These are phyloP conservation scores for Catunica adiposa DNA, from an alignment of 2,329 filamentous ascomycete genomes.

Conservation along the genomic window DNA sequence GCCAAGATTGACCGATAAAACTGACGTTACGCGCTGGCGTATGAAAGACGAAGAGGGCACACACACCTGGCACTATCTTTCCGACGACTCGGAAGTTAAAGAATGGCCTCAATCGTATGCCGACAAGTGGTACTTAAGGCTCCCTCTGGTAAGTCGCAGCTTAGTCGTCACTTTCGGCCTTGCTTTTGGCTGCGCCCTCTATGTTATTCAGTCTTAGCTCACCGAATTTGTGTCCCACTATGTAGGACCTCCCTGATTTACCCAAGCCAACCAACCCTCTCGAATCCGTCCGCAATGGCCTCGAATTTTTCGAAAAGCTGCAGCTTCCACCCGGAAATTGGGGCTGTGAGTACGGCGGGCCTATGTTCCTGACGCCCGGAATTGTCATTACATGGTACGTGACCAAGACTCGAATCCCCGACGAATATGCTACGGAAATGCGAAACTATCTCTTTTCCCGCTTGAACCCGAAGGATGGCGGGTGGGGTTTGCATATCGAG, in stretches of 20 bases:
- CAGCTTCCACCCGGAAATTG: conserved; percentile 84
- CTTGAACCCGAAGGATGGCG: conserved; percentile 75
- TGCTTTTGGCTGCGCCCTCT: neutral
- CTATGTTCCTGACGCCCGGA: conserved; percentile 86
- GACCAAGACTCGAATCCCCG: conserved; percentile 72
- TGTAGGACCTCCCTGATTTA: conserved; percentile 57
- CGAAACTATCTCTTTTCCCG: conserved; percentile 81
- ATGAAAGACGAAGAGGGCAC: conserved; percentile 61
- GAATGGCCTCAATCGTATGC: conserved; percentile 73
- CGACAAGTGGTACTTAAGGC: conserved; percentile 77
- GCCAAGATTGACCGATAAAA: conserved; percentile 38
- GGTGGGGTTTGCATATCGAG: conserved; percentile 93
- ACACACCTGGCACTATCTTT: conserved; percentile 89
- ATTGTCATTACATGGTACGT: conserved; percentile 75
- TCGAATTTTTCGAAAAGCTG: conserved; percentile 76
- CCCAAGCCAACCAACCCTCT: conserved; percentile 55
- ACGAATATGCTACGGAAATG: conserved; percentile 69
- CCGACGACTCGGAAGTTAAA: conserved; percentile 50
- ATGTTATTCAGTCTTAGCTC: neutral
- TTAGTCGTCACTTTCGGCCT: neutral
- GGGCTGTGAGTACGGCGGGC: conserved; percentile 94
- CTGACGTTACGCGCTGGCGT: conserved; percentile 72
- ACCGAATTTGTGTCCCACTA: neutral
- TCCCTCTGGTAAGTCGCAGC: conserved; percentile 47
- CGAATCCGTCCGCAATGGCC: conserved; percentile 63